Percentiles rank a stretch among this genome's conserved stretches.
Conservation (phyloP, 2,329 filamentous ascomycete genomes). For the Aspergillus luchuensis region DNA sequence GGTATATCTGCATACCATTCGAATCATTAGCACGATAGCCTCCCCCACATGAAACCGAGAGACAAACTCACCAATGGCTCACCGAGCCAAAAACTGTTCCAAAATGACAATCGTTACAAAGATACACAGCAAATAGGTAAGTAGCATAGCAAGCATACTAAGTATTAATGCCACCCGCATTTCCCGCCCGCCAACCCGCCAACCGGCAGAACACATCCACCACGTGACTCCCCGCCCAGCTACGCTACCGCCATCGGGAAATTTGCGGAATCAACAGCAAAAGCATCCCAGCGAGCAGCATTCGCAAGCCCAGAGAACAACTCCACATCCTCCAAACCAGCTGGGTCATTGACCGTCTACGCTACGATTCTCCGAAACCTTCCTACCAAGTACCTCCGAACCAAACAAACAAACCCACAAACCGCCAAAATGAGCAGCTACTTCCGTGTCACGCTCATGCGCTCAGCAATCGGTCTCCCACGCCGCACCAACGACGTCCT, state of each 20-base stretch:
- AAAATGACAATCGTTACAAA: neutral
- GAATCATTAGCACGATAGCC: neutral
- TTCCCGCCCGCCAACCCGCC: slow-evolving; percentile 2
- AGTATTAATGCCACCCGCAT: neutral
- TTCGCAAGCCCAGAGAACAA: no score
- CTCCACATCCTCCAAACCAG: neutral
- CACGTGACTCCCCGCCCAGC: slow-evolving; percentile 40
- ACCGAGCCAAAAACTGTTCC: neutral
- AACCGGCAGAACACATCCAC: slow-evolving; percentile 15
- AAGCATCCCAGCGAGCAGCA: neutral
- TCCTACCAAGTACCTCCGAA: neutral
- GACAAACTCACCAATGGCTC: neutral
- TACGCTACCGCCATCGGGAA: slow-evolving; percentile 19
- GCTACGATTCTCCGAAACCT: neutral
- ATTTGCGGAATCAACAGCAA: slow-evolving; percentile 15
- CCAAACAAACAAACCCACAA: neutral
- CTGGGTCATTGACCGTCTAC: no score
- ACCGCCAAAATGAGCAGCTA: slow-evolving; percentile 64
- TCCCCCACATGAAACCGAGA: neutral
- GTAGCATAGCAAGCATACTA: neutral
- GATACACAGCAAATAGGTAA: neutral
- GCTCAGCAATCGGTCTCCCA: slow-evolving; percentile 86
- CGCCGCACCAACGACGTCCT: slow-evolving; percentile 77
- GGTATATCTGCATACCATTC: neutral
- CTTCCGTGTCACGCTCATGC: slow-evolving; percentile 89